A percentile compares a stretch with the other conserved stretches of the same genome.
Evolutionary conservation across 768 basidiomycete species (phyloP).

Genomic region (Tylopilus sp.): DNA sequence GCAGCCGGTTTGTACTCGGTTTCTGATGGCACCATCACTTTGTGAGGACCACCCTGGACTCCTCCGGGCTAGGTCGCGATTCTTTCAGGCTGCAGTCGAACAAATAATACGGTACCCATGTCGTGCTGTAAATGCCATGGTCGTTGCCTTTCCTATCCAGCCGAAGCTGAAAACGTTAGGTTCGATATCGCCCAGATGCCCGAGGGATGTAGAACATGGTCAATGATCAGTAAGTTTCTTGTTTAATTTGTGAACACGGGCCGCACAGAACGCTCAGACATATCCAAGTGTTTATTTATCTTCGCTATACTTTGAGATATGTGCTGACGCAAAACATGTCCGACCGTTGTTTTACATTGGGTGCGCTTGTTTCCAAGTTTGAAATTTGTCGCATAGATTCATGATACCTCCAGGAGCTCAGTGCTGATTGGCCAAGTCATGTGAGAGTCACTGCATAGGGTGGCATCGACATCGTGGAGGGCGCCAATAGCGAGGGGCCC

Average conservation of each 20-base stretch:
- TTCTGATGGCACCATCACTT: constrained; percentile 36
- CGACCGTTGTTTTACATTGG: no score
- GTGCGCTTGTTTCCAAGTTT: constrained; percentile 3
- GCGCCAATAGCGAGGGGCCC: constrained; percentile 29
- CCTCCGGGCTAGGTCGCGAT: constrained; percentile 34
- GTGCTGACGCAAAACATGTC: no score
- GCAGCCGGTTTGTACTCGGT: constrained; percentile 57
- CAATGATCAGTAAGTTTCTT: constrained; percentile 30
- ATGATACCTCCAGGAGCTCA: constrained; percentile 29
- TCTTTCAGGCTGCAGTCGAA: constrained; percentile 34
- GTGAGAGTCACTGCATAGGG: constrained; percentile 19
- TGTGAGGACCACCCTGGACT: constrained; percentile 30
- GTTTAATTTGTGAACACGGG: no score
- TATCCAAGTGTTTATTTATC: no score
- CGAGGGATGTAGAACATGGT: constrained; percentile 39
- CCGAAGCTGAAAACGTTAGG: no score
- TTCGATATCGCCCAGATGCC: constrained; percentile 41
- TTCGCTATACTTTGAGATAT: no score
- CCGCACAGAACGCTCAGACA: no score
- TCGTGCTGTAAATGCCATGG: constrained; percentile 31
- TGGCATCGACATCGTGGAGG: constrained; percentile 35
- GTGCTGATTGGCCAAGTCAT: constrained; percentile 25
- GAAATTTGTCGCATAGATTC: no score
- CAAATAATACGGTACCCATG: constrained; percentile 32
- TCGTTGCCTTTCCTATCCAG: background rate